Percentiles rank a stretch among this genome's conserved stretches.
These are phyloP conservation scores for Mercurialis annua DNA, from an alignment of 345 rosid genomes.

Conservation along the genomic window DNA sequence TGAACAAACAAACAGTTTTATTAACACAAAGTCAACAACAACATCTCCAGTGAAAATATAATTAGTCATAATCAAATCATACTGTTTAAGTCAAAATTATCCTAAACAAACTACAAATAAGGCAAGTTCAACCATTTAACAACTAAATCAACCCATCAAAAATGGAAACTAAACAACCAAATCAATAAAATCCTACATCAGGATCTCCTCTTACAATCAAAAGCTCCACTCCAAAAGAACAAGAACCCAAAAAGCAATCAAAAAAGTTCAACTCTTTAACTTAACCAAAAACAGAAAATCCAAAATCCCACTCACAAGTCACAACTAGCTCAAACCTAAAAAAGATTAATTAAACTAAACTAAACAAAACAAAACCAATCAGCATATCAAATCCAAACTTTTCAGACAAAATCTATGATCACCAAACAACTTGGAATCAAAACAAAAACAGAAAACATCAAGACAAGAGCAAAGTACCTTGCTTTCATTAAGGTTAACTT, in stretches of 20 bases:
- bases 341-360: neutral
- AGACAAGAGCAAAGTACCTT: slow-evolving; percentile 39
- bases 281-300: slow-evolving; percentile 1
- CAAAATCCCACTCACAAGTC: slow-evolving; percentile 10
- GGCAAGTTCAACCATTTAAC: neutral
- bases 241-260: neutral
- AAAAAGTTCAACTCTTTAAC: slow-evolving; percentile 2
- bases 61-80: slow-evolving; percentile 21
- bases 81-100: slow-evolving; percentile 13
- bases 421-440: neutral
- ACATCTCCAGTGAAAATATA: neutral
- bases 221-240: slow-evolving; percentile 3
- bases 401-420: slow-evolving; percentile 6
- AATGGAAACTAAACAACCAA: neutral
- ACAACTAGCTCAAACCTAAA: neutral
- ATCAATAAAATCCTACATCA: neutral
- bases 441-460: slow-evolving; percentile 4
- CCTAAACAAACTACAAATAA: neutral
- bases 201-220: slow-evolving; percentile 16
- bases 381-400: neutral
- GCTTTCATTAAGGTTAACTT: slow-evolving; percentile 65
- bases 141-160: neutral
- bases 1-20: neutral
- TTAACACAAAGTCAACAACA: slow-evolving; percentile 3
- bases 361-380: slow-evolving; percentile 1